These are phyloP conservation scores for Tephrocybe rancida DNA, from an alignment of 768 basidiomycete species.

Conservation along the genomic window DNA sequence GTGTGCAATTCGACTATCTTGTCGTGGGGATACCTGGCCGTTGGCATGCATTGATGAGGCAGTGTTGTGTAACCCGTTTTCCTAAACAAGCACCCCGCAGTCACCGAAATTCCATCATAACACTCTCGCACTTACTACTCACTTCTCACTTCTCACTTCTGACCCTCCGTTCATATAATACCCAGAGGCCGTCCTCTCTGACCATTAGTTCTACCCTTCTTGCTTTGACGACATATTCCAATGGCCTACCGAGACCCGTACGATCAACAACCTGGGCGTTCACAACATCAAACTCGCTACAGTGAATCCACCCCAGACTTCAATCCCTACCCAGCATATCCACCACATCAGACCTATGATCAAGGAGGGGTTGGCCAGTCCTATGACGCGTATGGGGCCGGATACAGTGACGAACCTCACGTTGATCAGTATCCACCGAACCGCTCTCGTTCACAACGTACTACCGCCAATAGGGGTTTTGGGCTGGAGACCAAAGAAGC, in stretches of 20 bases:
- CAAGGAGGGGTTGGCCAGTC: conserved; percentile 37
- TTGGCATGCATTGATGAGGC: background rate
- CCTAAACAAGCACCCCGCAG: conserved; percentile 10
- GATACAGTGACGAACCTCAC: conserved; percentile 40
- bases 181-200: no score
- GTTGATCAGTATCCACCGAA: conserved; percentile 29
- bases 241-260: conserved; percentile 65
- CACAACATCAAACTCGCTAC: conserved; percentile 32
- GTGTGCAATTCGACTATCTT: no score
- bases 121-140: background rate
- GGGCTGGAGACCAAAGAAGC: conserved; percentile 15
- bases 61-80: conserved; percentile 7
- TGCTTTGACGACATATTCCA: conserved; percentile 6
- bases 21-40: no score
- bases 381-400: conserved; percentile 35
- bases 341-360: conserved; percentile 56
- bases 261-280: conserved; percentile 28
- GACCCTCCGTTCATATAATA: background rate
- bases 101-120: conserved; percentile 1
- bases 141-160: no score
- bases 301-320: conserved; percentile 33
- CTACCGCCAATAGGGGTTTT: conserved; percentile 14
- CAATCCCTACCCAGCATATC: conserved; percentile 45
- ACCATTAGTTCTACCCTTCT: background rate
- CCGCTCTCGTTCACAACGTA: conserved; percentile 20